Evolutionary conservation across 805 yeast species (phyloP), one percentile per base, ranked within the genome.

Genomic region (Kazachstania martiniae): DNA sequence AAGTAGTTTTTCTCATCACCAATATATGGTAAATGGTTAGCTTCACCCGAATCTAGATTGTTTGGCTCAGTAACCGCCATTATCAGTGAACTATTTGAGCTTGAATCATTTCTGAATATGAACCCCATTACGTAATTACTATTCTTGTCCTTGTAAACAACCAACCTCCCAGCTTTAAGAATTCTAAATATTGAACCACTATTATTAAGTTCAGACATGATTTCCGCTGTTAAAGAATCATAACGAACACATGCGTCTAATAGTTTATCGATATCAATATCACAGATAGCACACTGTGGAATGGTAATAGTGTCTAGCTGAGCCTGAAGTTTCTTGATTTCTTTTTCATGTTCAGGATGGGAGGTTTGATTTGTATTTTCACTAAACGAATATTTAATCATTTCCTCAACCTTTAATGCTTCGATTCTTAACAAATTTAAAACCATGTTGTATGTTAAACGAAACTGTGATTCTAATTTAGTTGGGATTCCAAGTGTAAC

Each of bases 401-500:
- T 91, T 53, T 91, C 98, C 52, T 91, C 98, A n/a, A 91, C 97
- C 45, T 80, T 73, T 40, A 91, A 63, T 0, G 97, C 96, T 55
- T 91, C 98, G 36, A 91, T 86, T 53, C 98, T 72, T 43, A 91
- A 64, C 39, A 91, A 60, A 49, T 89, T 91, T 53, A 91, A 66
- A 43, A 87, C 89, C 97, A 91, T 91, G 46, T 82, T 87, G 57
- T 91, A 91, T 0, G 98, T 91, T 51, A 91, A 65, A 52, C 98
- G 70, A 64, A 91, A 91, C 51, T 91, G 97, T 5, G 95, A 82
- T 41, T 77, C 77, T 35, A 91, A 66, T 47, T 84, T 87, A 1
- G 96, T 87, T 8, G 97, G 94, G 1, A 74, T 71, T 5, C 98
- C 98, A 38, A 91, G 61, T 1, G 86, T 74, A 27, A 89, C 86